Percentiles rank a stretch among this genome's conserved stretches.
These are phyloP conservation scores for Dicorynia guianensis DNA, from an alignment of 306 rosid genomes.

Conservation along the genomic window DNA sequence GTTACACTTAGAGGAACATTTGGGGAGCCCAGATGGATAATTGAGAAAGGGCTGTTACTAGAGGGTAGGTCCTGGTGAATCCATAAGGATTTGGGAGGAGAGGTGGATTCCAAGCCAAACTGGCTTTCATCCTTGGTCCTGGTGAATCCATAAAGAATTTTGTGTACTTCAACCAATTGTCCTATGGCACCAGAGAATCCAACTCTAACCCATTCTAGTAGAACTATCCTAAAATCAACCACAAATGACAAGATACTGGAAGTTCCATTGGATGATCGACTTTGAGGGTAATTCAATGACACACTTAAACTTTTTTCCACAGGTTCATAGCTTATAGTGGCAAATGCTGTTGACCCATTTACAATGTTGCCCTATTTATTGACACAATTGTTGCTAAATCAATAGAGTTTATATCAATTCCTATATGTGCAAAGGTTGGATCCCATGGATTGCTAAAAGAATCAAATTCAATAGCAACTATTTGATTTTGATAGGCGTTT, in stretches of 20 bases:
- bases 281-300: conserved; percentile 16
- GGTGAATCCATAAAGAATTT: conserved; percentile 46
- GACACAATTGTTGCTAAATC: conserved; percentile 15
- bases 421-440: conserved; percentile 29
- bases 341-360: conserved; percentile 42
- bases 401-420: conserved; percentile 27
- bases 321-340: conserved; percentile 48
- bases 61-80: no score
- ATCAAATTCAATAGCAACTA: conserved; percentile 55
- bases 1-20: no score
- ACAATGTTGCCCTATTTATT: conserved; percentile 41
- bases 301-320: conserved; percentile 23
- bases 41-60: no score
- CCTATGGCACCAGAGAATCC: conserved; percentile 78
- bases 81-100: no score
- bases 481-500: conserved; percentile 36
- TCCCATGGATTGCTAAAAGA: conserved; percentile 47
- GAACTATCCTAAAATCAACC: conserved; percentile 44
- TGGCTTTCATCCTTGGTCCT: no score
- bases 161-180: conserved; percentile 45
- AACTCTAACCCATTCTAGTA: conserved; percentile 54
- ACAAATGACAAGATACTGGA: conserved; percentile 16
- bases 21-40: no score
- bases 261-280: background rate
- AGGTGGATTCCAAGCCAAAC: no score